Evolutionary conservation across 306 rosid genomes (phyloP).

Genomic region (Hippophae tibetana): DNA sequence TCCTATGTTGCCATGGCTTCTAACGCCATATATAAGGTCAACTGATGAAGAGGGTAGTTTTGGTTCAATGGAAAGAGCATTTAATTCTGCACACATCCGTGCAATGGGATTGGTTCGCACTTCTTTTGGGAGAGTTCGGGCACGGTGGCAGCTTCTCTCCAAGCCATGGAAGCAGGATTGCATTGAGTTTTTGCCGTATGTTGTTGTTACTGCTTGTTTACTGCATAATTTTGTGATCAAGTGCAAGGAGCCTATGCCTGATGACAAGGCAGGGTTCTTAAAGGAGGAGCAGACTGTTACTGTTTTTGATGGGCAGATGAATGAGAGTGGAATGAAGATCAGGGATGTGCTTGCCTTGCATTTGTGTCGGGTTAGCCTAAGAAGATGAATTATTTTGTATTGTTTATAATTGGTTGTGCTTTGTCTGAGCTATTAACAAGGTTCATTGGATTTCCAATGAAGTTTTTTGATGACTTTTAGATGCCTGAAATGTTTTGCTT

Average conservation of each 20-base stretch:
- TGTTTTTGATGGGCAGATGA: slow-evolving; percentile 36
- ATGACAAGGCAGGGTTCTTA: slow-evolving; percentile 13
- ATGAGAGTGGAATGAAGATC: slow-evolving; percentile 44
- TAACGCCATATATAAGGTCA: slow-evolving; percentile 52
- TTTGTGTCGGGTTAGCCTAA: slow-evolving; percentile 44
- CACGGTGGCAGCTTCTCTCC: slow-evolving; percentile 55
- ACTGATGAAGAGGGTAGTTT: slow-evolving; percentile 42
- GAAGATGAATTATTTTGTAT: slow-evolving; percentile 34
- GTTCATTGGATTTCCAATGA: slow-evolving; percentile 1
- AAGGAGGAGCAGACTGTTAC: slow-evolving; percentile 26
- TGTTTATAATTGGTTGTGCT: not conserved
- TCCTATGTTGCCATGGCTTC: slow-evolving; percentile 73
- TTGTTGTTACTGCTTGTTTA: slow-evolving; percentile 57
- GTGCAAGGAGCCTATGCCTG: slow-evolving; percentile 37
- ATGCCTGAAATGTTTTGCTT: too few relatives aligned
- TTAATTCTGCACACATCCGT: slow-evolving; percentile 38
- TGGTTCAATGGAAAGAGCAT: slow-evolving; percentile 37
- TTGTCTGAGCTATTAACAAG: slow-evolving; percentile 1
- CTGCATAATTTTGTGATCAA: slow-evolving; percentile 73
- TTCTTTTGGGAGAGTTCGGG: slow-evolving; percentile 44
- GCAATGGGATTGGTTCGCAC: slow-evolving; percentile 45
- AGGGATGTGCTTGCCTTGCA: slow-evolving; percentile 68
- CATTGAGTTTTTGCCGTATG: slow-evolving; percentile 54
- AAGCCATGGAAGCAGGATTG: slow-evolving; percentile 66
- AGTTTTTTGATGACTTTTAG: slow-evolving; percentile 10